phyloP scores from a whole-genome alignment of 2,329 filamentous ascomycete species.

The Monosporascus sp. region DNA sequence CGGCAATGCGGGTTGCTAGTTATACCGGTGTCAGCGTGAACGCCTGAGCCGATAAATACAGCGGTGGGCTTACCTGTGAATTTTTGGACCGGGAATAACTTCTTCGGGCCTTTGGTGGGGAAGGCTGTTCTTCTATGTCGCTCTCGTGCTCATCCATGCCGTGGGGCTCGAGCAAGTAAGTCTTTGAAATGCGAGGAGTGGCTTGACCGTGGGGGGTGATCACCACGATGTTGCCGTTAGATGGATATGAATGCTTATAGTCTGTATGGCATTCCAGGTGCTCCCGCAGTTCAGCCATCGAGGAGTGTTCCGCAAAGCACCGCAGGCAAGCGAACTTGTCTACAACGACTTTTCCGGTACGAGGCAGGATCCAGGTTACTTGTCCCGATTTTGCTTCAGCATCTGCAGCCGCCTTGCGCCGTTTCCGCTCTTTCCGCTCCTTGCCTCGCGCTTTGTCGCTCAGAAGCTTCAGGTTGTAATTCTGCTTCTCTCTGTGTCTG shows the following conservation, averaged over 20 bases:
- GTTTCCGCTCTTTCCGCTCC: constrained; percentile 39
- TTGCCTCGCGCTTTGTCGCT: constrained; percentile 53
- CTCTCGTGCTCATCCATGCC: constrained; percentile 21
- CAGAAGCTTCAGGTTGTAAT: constrained; percentile 55
- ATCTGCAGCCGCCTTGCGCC: constrained; percentile 23
- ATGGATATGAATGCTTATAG: constrained; percentile 37
- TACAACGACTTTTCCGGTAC: constrained; percentile 38
- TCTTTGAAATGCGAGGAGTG: constrained; percentile 15
- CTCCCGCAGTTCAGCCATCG: constrained; percentile 40
- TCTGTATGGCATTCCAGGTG: constrained; percentile 45
- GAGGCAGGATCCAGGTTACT: constrained; percentile 41
- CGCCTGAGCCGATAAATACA: not conserved
- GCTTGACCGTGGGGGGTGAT: constrained; percentile 21
- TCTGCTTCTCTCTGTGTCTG: constrained; percentile 42
- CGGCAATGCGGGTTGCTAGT: constrained; percentile 9
- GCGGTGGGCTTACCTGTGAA: constrained; percentile 11
- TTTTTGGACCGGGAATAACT: constrained; percentile 11
- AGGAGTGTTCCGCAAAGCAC: constrained; percentile 42
- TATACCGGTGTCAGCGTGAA: constrained; percentile 6
- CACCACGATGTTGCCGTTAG: constrained; percentile 16
- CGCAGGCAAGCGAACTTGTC: constrained; percentile 45
- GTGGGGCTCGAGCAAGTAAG: constrained; percentile 12
- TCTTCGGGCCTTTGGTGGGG: constrained; percentile 16
- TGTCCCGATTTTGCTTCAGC: constrained; percentile 22
- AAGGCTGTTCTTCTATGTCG: constrained; percentile 17